Base-by-base conservation (phyloP, 805 yeast genomes). In the Wickerhamiella cacticola region DNA sequence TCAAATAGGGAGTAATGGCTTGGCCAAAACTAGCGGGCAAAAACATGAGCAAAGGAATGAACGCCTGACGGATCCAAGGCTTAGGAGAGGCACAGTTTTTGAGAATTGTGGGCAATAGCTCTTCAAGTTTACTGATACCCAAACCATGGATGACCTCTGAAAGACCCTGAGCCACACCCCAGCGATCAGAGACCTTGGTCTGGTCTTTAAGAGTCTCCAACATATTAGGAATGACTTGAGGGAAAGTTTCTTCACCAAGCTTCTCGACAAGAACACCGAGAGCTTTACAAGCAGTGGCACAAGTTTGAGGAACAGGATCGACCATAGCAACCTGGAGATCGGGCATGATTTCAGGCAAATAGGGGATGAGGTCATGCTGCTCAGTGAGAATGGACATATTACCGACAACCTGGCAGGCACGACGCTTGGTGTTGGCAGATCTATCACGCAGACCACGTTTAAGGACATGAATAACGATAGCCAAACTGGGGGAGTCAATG, bases 221-320 rank as follows among this genome's bases (percentile, higher is more conserved):
- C 53, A 92, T 73, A 50, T 87, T 77, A 41, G 94, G 84, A 56
- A 92, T 82, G 62, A 92, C 77, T 34, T 76, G 82, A 29, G 98
- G 96, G 85, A 92, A 88, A 56, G 78, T 80, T 41, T 85, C 95
- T 66, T 92, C 99, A 48, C 99, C 99, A 35, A 92, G 71, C 62
- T 88, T 89, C 63, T 92, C 97, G 42, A 94, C 96, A 53, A 92
- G 71, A 0, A 96, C 86, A 56, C 99, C 99, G 45, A 92, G 68
- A 0, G 98, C 98, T 66, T 96, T 79, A 18, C 96, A 88, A 21
- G 97, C 97, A 18, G 96, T 92, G 1, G 97, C 94, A 63, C 97
- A 78, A 0, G 99, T 92, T 36, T 79, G 84, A 26, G 97, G 95
- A 46, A 92, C 98, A 1, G 98, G 98, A 57, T 92, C 99, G 45